Conservation (phyloP, 73 alveolate species). For the Effrenium voratum region DNA sequence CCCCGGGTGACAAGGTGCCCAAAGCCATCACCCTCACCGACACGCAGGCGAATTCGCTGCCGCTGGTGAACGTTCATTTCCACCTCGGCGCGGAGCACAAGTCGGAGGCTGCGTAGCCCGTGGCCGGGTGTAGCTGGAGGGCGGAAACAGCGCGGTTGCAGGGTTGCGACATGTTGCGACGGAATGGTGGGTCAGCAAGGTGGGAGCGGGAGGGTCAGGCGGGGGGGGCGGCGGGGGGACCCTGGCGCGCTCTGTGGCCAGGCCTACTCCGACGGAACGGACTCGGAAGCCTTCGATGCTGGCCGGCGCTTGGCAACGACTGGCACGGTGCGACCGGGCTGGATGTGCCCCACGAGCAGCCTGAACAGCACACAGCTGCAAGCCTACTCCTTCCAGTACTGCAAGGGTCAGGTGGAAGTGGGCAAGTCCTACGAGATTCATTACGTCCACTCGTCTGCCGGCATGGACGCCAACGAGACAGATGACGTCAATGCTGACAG, state of each 20-base stretch:
- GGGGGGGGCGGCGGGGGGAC: no score
- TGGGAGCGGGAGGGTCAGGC: no score
- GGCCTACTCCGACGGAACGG: not conserved
- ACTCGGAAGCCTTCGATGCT: not conserved
- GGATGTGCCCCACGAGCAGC: not conserved
- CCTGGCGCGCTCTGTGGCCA: no score
- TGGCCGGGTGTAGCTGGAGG: no score
- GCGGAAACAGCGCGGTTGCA: no score
- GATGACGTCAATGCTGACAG: slow-evolving; percentile 15
- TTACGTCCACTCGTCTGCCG: slow-evolving; percentile 46
- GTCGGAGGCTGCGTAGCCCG: no score
- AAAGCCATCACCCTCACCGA: slow-evolving; percentile 9
- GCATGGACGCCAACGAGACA: not conserved
- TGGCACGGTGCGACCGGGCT: slow-evolving; percentile 3
- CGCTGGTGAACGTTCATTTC: slow-evolving; percentile 12
- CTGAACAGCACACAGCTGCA: not conserved
- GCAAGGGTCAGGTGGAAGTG: no score
- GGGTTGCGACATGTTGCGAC: no score
- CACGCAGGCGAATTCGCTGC: not conserved
- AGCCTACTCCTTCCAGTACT: not conserved
- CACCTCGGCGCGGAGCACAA: slow-evolving; percentile 20
- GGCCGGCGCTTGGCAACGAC: not conserved
- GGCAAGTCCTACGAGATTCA: slow-evolving; percentile 25
- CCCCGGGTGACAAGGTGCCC: not conserved
- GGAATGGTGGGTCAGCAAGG: no score